These are phyloP conservation scores for Mesembryanthemum crystallinum DNA, from an alignment of 148 eudicot species.

Conservation along the genomic window DNA sequence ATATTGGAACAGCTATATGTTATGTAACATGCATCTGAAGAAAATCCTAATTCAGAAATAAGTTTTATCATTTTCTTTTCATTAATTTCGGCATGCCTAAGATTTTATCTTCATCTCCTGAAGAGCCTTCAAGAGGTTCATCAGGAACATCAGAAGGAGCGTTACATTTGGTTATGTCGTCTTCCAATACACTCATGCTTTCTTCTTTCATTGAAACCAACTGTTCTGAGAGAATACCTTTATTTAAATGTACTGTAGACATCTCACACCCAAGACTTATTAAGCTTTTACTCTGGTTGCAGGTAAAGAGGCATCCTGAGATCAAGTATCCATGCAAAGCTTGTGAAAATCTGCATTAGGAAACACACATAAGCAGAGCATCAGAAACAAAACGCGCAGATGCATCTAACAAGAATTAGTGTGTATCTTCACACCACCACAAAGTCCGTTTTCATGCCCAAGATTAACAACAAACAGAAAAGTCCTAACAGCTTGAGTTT, in stretches of 20 bases:
- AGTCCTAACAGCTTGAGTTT: too few relatives aligned
- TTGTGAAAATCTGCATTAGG: conserved; percentile 25
- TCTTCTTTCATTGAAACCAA: conserved; percentile 62
- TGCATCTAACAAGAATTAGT: neutral
- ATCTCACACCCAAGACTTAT: conserved; percentile 71
- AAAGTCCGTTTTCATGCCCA: too few relatives aligned
- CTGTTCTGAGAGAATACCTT: conserved; percentile 63
- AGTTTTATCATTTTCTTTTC: conserved; percentile 43
- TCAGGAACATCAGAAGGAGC: conserved; percentile 90
- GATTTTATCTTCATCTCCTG: conserved; percentile 60
- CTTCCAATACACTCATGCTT: conserved; percentile 76
- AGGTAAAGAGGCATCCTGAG: conserved; percentile 18
- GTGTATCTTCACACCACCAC: too few relatives aligned
- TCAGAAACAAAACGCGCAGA: neutral
- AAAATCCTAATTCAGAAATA: neutral
- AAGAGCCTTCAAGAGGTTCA: conserved; percentile 67
- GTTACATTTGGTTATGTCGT: conserved; percentile 72
- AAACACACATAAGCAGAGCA: conserved; percentile 1
- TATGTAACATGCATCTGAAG: too few relatives aligned
- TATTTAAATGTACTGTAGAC: conserved; percentile 37
- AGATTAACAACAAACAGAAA: too few relatives aligned
- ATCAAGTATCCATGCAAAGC: conserved; percentile 46
- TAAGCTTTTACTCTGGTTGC: conserved; percentile 43
- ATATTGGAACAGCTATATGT: too few relatives aligned
- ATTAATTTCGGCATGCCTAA: conserved; percentile 57